Evolutionary conservation across 495 filamentous ascomycete species (phyloP), one percentile per base, ranked within the genome.

Genomic region (Penicillium ochrochloron): DNA sequence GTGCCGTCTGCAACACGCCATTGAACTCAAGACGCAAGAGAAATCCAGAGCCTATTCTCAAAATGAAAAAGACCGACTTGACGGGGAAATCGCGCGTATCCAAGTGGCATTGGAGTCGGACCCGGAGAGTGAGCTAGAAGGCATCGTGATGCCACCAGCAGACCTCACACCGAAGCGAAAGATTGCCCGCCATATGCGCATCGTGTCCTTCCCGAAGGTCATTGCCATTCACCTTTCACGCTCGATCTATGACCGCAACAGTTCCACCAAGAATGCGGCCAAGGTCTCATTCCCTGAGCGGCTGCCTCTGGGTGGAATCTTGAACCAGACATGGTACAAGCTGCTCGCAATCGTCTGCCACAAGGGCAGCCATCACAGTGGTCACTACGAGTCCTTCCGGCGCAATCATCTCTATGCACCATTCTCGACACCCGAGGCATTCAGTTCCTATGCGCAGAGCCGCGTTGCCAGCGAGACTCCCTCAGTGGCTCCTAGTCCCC

Each of bases 371-470:
- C 95, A 99, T 76, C 88, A 97, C 68, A 96, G 92, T 62, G 95
- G 95, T 1, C 95, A 99, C 73, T 99, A 99, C 76, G 95, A 99
- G 73, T 92, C 93, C 2, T 98, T 98, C 77, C 85, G 95, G 33
- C 86, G 95, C n/a, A 96, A 97, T 74, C 87, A 88, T 61, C 72
- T 89, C 41, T 88, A 83, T 57, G 80, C 86, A 1, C 92, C 93
- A 0, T 97, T 86, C 68, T 92, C 92, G 0, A 97, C 92, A 0
- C 91, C 92, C 0, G 86, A 90, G 71, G 84, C 86, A 0, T 92
- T 94, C 75, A 88, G 89, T 51, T 79, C 84, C 8, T 88, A 88
- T 9, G 89, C 86, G 3, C 86, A 88, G 27, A 91, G 90, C 68
- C 83, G 80, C 21, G 76, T 73, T 14, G 68, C 76, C 1, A 89